Evolutionary conservation across 2,329 filamentous ascomycete species (phyloP).

Genomic region (Verticillium nubilum): DNA sequence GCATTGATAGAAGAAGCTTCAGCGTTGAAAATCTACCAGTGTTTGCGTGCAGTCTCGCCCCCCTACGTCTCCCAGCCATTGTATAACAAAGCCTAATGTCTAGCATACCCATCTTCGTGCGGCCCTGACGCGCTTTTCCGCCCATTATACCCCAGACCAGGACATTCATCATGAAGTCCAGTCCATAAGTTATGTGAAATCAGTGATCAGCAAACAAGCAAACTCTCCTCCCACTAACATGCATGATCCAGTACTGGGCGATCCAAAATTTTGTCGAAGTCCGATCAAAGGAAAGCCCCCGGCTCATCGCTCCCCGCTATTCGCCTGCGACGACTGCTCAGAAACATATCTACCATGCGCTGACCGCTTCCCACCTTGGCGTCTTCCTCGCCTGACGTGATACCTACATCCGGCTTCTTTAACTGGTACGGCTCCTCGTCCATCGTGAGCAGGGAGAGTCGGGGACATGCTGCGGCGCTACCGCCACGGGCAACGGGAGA

Average conservation of each 20-base stretch:
- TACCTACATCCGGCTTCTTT: background rate
- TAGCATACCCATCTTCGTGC: background rate
- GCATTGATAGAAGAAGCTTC: background rate
- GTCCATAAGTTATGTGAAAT: background rate
- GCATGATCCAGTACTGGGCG: background rate
- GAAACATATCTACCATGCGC: constrained; percentile 49
- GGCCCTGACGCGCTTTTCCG: background rate
- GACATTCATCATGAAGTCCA: background rate
- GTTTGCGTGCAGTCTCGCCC: background rate
- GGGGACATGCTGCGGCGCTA: background rate
- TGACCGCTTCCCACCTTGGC: constrained; percentile 37
- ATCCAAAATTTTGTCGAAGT: background rate
- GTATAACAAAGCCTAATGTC: background rate
- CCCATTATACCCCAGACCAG: background rate
- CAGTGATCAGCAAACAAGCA: background rate
- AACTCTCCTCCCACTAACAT: background rate
- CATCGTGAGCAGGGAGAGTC: background rate
- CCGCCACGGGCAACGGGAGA: background rate
- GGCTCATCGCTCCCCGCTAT: constrained; percentile 31
- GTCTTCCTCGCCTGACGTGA: constrained; percentile 14
- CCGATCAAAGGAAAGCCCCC: constrained; percentile 24
- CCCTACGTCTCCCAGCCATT: background rate
- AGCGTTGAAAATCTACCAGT: background rate
- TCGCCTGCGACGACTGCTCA: constrained; percentile 40
- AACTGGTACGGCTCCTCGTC: background rate